Base-by-base conservation (phyloP, 768 basidiomycete species). In the Scleroderma bovista region DNA sequence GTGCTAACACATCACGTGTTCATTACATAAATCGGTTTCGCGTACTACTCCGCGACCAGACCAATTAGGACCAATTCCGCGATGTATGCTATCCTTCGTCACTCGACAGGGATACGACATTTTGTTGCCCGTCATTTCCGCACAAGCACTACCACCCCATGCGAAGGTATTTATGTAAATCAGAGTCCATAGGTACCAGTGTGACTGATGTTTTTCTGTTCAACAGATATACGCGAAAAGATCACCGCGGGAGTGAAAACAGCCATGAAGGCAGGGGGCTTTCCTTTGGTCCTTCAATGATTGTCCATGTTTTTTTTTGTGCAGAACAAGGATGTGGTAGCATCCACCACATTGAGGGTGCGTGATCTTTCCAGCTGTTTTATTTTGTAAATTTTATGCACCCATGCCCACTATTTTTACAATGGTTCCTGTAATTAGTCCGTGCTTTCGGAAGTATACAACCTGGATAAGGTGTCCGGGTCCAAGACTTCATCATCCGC, bases 381-480 rank as follows among this genome's bases (percentile, higher is more conserved):
- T 36, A 2, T 33, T 46, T 54, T 1, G 23, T 29, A 20, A 26
- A 44, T 26, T 16, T 19, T 37, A 32, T n/a, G 24, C 17, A n/a
- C 49, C 46, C 33, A 20, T 39, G 36, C 44, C 49, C 24, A 52
- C 31, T 15, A 16, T 23, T 13, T 24, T 20, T 10, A n/a, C 41
- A 22, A 39, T 29, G 38, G n/a, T n/a, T n/a, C n/a, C n/a, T n/a
- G n/a, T n/a, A n/a, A n/a, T 42, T 53, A 88, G 86, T 81, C 83
- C 22, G 75, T 86, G 29, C 72, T 88, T 16, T 74, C 86, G 10
- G 86, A 88, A 50, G 73, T 88, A 2, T 80, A 87, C 55, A 73
- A 77, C 9, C 74, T 79, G 32, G 86, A 87, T 66, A 88, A 88
- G 65, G 61, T 63, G 7, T 64, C 75, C 23, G 60, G 69, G 23